Conservation (phyloP, 2,329 filamentous ascomycete genomes). For the Metarhizium robertsii region DNA sequence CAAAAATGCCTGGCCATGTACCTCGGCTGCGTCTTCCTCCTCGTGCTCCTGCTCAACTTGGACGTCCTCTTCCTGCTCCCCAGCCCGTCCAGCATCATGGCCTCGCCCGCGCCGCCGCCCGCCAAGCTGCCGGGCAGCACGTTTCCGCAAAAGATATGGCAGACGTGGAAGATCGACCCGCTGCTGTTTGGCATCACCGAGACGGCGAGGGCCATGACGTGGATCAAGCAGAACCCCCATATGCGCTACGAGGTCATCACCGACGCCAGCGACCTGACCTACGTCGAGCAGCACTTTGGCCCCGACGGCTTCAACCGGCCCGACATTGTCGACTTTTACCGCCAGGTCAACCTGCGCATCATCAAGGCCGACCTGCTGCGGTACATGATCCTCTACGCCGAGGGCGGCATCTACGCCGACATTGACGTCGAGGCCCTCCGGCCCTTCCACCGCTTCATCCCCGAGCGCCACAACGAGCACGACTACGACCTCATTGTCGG, state of each 20-base stretch:
- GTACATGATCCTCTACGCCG: conserved; percentile 62
- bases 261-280: conserved; percentile 56
- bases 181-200: conserved; percentile 58
- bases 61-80: conserved; percentile 13
- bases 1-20: conserved; percentile 38
- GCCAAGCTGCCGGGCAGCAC: conserved; percentile 16
- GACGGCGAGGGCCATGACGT: conserved; percentile 49
- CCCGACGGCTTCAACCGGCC: conserved; percentile 54
- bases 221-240: conserved; percentile 56
- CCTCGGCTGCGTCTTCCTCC: conserved; percentile 30
- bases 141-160: conserved; percentile 65
- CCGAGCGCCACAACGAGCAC: conserved; percentile 47
- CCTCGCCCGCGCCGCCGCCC: conserved; percentile 11
- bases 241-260: conserved; percentile 62
- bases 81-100: background rate
- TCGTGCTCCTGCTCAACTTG: conserved; percentile 38
- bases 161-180: conserved; percentile 65
- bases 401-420: conserved; percentile 65
- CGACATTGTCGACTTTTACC: conserved; percentile 55
- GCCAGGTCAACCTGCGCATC: conserved; percentile 51
- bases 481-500: conserved; percentile 64
- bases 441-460: conserved; percentile 26
- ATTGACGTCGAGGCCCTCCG: conserved; percentile 27
- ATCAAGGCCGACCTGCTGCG: conserved; percentile 59
- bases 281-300: conserved; percentile 61